These are phyloP conservation scores for Xerocomellus chrysenteron DNA, from an alignment of 768 basidiomycete species.

Conservation along the genomic window DNA sequence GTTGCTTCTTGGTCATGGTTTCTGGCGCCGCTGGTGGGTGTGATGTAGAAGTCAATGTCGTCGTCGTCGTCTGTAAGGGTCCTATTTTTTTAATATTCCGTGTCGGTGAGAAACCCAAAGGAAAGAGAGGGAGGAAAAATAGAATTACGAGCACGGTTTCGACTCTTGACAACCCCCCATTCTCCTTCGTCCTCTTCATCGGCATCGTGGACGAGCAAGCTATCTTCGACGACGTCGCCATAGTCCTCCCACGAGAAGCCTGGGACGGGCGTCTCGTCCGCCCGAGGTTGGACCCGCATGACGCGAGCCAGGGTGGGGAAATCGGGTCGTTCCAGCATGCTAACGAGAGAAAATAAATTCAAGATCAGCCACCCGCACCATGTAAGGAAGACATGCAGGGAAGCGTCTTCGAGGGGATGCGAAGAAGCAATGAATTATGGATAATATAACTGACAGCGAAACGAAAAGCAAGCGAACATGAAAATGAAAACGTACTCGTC, in stretches of 20 bases:
- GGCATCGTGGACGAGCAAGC: slow-evolving; percentile 49
- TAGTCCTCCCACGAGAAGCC: slow-evolving; percentile 80
- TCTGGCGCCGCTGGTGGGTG: slow-evolving; percentile 39
- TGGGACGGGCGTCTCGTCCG: slow-evolving; percentile 57
- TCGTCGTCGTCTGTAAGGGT: slow-evolving; percentile 4
- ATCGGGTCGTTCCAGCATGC: slow-evolving; percentile 65
- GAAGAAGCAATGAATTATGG: no score
- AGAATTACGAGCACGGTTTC: slow-evolving; percentile 43
- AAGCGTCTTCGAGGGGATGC: neutral
- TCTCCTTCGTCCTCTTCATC: slow-evolving; percentile 72
- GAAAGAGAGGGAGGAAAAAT: neutral
- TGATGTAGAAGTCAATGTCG: slow-evolving; percentile 10
- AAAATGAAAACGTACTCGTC: slow-evolving; percentile 56
- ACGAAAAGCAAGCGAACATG: neutral
- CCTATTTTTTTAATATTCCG: slow-evolving; percentile 9
- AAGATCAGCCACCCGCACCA: slow-evolving; percentile 3
- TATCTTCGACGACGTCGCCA: slow-evolving; percentile 53
- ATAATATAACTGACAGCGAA: neutral
- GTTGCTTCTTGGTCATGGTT: slow-evolving; percentile 62
- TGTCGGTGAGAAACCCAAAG: neutral
- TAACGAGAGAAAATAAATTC: slow-evolving; percentile 23
- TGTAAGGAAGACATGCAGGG: neutral
- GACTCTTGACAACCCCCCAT: slow-evolving; percentile 75
- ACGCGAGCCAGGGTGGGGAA: slow-evolving; percentile 58
- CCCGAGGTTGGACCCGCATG: slow-evolving; percentile 60